Evolutionary conservation across 139 green algal genomes (phyloP).

Genomic region (Chlamydomonas applanata): DNA sequence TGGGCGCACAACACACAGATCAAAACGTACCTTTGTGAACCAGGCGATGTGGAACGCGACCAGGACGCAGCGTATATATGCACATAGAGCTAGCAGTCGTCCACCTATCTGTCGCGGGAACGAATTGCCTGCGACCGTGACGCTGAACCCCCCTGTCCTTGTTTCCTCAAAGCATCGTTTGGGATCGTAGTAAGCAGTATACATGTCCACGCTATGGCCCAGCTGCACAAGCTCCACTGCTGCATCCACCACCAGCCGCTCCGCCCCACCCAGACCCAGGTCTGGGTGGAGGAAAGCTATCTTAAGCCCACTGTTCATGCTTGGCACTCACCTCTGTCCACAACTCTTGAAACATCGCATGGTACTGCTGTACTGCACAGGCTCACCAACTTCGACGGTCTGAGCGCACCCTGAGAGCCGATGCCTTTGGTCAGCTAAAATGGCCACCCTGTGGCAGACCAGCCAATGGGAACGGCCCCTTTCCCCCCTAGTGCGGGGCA

Average conservation of each 20-base stretch:
- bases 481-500: too few species aligned
- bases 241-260: conserved; percentile 94
- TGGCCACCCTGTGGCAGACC: too few species aligned
- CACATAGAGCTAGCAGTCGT: conserved; percentile 76
- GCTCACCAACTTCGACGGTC: too few species aligned
- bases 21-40: conserved; percentile 8
- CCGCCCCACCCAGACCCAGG: conserved; percentile 90
- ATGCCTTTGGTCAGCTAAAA: too few species aligned
- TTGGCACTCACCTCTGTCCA: too few species aligned
- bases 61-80: conserved; percentile 80
- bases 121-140: conserved; percentile 78
- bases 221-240: conserved; percentile 74
- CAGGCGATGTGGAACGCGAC: conserved; percentile 67
- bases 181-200: conserved; percentile 87
- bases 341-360: too few species aligned
- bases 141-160: conserved; percentile 64
- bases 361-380: too few species aligned
- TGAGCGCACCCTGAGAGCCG: too few species aligned
- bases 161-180: conserved; percentile 91
- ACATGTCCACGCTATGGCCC: conserved; percentile 88
- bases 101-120: conserved; percentile 79
- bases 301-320: too few species aligned
- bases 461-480: too few species aligned
- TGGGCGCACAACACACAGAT: background rate
- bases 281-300: conserved; percentile 94